These are phyloP conservation scores for Phytopythium helicoides DNA, from an alignment of 352 stramenopile genomes.

Conservation along the genomic window DNA sequence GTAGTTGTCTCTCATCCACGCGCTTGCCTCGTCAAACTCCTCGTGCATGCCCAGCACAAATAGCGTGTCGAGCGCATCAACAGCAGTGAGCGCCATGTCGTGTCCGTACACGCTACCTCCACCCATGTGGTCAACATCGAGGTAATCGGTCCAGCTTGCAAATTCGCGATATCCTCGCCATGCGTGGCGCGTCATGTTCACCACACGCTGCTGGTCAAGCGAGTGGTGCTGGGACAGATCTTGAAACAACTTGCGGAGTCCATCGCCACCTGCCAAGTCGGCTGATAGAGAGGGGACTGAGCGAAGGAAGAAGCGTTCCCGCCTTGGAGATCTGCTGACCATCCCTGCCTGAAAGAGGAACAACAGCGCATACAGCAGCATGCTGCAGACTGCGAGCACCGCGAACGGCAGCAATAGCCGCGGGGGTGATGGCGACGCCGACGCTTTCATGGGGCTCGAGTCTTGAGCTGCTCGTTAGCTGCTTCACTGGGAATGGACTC, in stretches of 20 bases:
- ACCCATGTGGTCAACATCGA: conserved; percentile 24
- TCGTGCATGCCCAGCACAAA: conserved; percentile 58
- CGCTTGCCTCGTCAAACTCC: conserved; percentile 59
- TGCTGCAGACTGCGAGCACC: too few species aligned
- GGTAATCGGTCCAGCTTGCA: conserved; percentile 34
- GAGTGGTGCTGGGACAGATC: conserved; percentile 17
- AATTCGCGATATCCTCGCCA: conserved; percentile 48
- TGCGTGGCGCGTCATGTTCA: conserved; percentile 53
- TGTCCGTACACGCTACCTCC: conserved; percentile 35
- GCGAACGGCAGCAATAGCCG: conserved; percentile 12
- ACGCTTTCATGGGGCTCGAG: too few species aligned
- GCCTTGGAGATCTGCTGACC: too few species aligned
- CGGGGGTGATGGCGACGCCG: too few species aligned
- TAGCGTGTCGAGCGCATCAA: conserved; percentile 71
- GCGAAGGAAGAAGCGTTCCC: neutral
- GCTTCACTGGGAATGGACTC: too few species aligned
- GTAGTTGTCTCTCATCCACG: conserved; percentile 51
- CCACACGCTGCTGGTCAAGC: conserved; percentile 38
- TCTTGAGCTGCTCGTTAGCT: too few species aligned
- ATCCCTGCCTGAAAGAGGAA: neutral
- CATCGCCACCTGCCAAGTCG: neutral
- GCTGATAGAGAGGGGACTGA: neutral
- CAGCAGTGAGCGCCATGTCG: conserved; percentile 60
- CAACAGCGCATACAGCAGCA: too few species aligned
- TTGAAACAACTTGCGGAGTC: conserved; percentile 19